These are phyloP conservation scores for Dioszegia hungarica DNA, from an alignment of 768 basidiomycete genomes.

Conservation along the genomic window DNA sequence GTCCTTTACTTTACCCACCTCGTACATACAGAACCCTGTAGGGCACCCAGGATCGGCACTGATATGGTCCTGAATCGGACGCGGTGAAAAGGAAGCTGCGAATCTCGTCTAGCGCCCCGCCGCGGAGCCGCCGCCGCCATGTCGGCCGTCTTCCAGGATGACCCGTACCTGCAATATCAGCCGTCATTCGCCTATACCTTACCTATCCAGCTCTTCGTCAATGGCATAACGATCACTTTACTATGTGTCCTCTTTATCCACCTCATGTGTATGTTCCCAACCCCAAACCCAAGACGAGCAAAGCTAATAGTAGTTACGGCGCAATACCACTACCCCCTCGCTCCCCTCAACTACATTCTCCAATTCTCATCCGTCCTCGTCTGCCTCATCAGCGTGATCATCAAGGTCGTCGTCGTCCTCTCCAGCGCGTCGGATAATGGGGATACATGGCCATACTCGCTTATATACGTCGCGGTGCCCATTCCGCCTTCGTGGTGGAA, in stretches of 20 bases:
- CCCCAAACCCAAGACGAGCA: background rate
- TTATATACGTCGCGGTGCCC: constrained; percentile 78
- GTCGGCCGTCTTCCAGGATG: constrained; percentile 36
- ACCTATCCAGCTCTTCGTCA: constrained; percentile 82
- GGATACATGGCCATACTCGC: constrained; percentile 87
- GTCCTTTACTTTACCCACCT: no score
- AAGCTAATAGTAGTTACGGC: constrained; percentile 60
- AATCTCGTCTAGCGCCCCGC: no score
- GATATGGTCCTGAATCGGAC: no score
- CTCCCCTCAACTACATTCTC: constrained; percentile 82
- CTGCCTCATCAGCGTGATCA: constrained; percentile 69
- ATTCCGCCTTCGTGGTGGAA: constrained; percentile 71
- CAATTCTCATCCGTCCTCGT: constrained; percentile 79
- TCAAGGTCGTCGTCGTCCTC: constrained; percentile 72
- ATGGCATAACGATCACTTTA: constrained; percentile 78
- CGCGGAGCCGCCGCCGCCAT: no score
- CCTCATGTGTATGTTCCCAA: constrained; percentile 56
- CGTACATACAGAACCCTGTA: no score
- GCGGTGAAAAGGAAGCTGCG: no score
- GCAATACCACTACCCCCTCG: constrained; percentile 92
- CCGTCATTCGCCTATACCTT: constrained; percentile 81
- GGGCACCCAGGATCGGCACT: no score
- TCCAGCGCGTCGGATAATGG: constrained; percentile 60
- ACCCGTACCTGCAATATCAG: constrained; percentile 73
- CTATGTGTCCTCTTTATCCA: constrained; percentile 81